Percentiles rank a stretch among this genome's conserved stretches.
These are phyloP conservation scores for Adiantum capillusveneris DNA, from an alignment of 75 land plant species.

Conservation along the genomic window DNA sequence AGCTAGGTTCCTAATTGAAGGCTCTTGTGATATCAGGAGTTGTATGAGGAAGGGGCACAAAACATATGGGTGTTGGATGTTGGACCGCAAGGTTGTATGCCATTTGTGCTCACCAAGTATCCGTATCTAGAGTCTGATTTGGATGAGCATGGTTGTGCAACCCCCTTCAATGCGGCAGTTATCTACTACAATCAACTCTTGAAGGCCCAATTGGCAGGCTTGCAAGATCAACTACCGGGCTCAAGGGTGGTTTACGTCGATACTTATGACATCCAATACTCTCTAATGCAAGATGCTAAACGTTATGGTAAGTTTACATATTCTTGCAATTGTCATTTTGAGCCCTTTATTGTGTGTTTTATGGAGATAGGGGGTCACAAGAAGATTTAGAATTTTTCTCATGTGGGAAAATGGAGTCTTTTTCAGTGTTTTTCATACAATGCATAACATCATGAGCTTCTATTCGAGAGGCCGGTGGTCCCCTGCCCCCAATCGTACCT, in stretches of 20 bases:
- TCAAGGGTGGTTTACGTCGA: constrained; percentile 48
- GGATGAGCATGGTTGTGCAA: constrained; percentile 50
- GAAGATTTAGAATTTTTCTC: too few species aligned
- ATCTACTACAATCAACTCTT: constrained; percentile 39
- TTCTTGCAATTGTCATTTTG: too few species aligned
- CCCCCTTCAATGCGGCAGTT: constrained; percentile 37
- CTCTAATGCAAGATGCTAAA: constrained; percentile 40
- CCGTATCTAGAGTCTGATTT: constrained; percentile 23
- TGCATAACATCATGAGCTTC: too few species aligned
- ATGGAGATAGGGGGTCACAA: too few species aligned
- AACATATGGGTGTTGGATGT: constrained; percentile 55
- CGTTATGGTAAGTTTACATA: constrained; percentile 49
- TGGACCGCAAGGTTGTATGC: constrained; percentile 72
- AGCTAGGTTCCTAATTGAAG: too few species aligned
- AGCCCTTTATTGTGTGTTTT: too few species aligned
- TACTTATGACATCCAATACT: constrained; percentile 62
- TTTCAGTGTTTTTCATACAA: too few species aligned
- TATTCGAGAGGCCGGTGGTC: too few species aligned
- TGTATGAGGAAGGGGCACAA: constrained; percentile 47
- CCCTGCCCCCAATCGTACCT: too few species aligned
- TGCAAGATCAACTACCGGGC: constrained; percentile 30
- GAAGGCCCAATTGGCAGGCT: constrained; percentile 14
- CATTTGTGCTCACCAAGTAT: constrained; percentile 42
- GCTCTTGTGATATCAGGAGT: constrained; percentile 18
- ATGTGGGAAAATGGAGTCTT: too few species aligned